Percentiles rank a stretch among this genome's conserved stretches.
Conservation (phyloP, 768 basidiomycete genomes). For the Tulasnella sp. region DNA sequence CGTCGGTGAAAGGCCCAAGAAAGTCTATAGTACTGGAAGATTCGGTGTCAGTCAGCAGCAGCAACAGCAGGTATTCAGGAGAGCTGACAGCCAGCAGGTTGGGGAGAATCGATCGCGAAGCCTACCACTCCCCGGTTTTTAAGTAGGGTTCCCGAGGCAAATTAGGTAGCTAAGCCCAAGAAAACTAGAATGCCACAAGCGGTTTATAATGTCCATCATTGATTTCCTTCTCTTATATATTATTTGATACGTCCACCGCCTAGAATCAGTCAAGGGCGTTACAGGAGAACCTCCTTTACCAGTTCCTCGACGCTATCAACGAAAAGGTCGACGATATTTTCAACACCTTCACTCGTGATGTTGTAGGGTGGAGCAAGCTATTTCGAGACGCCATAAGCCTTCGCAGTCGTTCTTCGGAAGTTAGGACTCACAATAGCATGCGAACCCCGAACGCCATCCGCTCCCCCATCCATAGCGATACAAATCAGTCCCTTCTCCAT, state of each 20-base stretch:
- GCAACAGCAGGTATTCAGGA: slow-evolving; percentile 18
- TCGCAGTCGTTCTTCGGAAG: not conserved
- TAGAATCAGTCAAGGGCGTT: not conserved
- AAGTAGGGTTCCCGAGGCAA: not conserved
- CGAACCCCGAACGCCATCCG: slow-evolving; percentile 70
- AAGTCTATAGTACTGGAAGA: not conserved
- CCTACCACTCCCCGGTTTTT: slow-evolving; percentile 1
- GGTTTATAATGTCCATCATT: not conserved
- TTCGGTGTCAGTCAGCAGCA: not conserved
- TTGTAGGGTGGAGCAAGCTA: slow-evolving; percentile 74
- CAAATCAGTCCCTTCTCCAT: slow-evolving; percentile 62
- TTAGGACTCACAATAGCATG: slow-evolving; percentile 46
- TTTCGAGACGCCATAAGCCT: not conserved
- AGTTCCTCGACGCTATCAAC: slow-evolving; percentile 61
- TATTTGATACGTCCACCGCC: not conserved
- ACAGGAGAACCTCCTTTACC: slow-evolving; percentile 35
- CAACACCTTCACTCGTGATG: slow-evolving; percentile 62
- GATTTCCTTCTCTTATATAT: not conserved
- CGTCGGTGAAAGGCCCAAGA: not conserved
- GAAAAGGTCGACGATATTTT: slow-evolving; percentile 61
- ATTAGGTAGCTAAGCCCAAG: slow-evolving; percentile 8
- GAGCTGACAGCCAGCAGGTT: not conserved
- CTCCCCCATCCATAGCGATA: slow-evolving; percentile 71
- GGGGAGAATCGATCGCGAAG: not conserved
- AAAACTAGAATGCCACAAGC: not conserved